Percentiles rank a stretch among this genome's conserved stretches.
Evolutionary conservation across 2,329 filamentous ascomycete genomes (phyloP).

Genomic region (Periconia sp.): DNA sequence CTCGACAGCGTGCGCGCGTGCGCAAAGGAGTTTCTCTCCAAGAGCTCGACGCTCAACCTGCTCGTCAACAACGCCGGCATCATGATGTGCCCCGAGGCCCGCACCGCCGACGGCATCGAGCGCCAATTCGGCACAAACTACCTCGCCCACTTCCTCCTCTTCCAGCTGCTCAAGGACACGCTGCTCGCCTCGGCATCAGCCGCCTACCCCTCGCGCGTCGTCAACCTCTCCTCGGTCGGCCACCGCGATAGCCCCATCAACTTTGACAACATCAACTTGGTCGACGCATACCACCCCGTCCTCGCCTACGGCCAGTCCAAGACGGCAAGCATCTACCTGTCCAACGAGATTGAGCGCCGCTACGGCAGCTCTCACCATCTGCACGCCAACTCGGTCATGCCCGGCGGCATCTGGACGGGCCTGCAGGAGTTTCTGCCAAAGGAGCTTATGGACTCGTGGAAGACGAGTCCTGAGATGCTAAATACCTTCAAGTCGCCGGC

Average conservation of each 20-base stretch:
- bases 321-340: slow-evolving; percentile 49
- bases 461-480: background rate
- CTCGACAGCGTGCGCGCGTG: slow-evolving; percentile 17
- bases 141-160: slow-evolving; percentile 57
- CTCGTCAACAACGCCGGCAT: slow-evolving; percentile 39
- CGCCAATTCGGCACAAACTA: slow-evolving; percentile 53
- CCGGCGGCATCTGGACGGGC: slow-evolving; percentile 42
- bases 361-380: slow-evolving; percentile 53
- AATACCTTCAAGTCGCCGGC: slow-evolving; percentile 30
- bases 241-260: background rate
- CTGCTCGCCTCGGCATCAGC: slow-evolving; percentile 48
- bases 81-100: slow-evolving; percentile 34
- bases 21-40: slow-evolving; percentile 9
- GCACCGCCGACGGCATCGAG: slow-evolving; percentile 41
- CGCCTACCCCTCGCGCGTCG: slow-evolving; percentile 53
- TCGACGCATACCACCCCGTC: slow-evolving; percentile 2
- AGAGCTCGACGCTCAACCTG: slow-evolving; percentile 19
- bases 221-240: slow-evolving; percentile 50
- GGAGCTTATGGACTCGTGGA: slow-evolving; percentile 2
- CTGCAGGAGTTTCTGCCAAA: slow-evolving; percentile 2
- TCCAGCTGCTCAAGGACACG: slow-evolving; percentile 54
- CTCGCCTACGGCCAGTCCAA: slow-evolving; percentile 53
- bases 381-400: slow-evolving; percentile 53
- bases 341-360: slow-evolving; percentile 57
- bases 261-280: slow-evolving; percentile 7